Base-by-base conservation (phyloP, 2,329 filamentous ascomycete genomes). In the Cladosporium sp. region DNA sequence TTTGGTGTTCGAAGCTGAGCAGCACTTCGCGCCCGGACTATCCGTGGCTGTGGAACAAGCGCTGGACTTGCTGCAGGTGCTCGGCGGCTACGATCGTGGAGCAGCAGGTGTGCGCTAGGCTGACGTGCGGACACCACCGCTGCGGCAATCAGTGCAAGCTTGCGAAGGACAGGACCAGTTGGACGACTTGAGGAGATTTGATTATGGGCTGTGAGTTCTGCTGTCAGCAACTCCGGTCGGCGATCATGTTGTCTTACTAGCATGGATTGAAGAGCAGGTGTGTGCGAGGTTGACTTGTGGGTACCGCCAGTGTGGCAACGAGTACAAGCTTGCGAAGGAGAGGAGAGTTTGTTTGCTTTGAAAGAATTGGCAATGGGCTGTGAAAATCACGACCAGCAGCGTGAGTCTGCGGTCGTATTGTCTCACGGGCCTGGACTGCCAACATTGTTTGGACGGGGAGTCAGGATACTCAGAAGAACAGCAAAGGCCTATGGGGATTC, bases 41-140 rank as follows among this genome's bases (percentile, higher is more conserved):
- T 11, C 59, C 67, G 3, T 73, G 73, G 72, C 62, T 63, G 18
- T 65, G 54, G 59, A 60, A 60, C 11, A 74, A 73, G 60, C 68
- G 72, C 12, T 76, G 74, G 74, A 71, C 68, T 11, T 76, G 74
- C 68, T 75, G 73, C 47, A 21, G 47, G 4, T 76, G 73, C 51
- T 21, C 55, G 2, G 68, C 66, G 4, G 64, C 68, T 32, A 76
- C 74, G 44, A 73, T 75, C 41, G 71, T 73, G 8, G 74, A 76
- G 69, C 71, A 74, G 65, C 66, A 36, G 14, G 66, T 72, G n/a
- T 76, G 74, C 59, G 59, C 70, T 12, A 72, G 69, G 28, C 44
- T 74, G 59, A 57, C 54, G 11, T 76, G 74, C 68, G 64, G 64
- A 38, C 73, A 76, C 64, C 66, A 67, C 67, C 67, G 73, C 44